These are phyloP conservation scores for Entoloma clypeatum DNA, from an alignment of 1,284 basidiomycete genomes.

Conservation along the genomic window DNA sequence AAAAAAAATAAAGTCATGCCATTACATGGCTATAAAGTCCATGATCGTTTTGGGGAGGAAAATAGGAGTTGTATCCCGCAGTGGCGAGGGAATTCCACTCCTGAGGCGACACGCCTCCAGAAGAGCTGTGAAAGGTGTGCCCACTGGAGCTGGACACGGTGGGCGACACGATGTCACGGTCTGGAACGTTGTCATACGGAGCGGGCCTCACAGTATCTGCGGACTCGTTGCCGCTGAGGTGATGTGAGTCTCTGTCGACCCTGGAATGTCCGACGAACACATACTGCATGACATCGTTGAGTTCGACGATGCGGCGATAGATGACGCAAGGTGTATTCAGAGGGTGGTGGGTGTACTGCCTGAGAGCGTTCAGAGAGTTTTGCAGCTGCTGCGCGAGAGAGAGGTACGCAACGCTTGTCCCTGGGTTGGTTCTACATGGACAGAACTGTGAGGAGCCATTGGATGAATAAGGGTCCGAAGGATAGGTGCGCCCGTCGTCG, in stretches of 20 bases:
- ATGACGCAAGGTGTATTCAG: slow-evolving; percentile 51
- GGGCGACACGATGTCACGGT: slow-evolving; percentile 66
- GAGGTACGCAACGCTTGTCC: slow-evolving; percentile 52
- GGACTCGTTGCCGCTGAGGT: slow-evolving; percentile 42
- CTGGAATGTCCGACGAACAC: slow-evolving; percentile 29
- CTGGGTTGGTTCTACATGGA: slow-evolving; percentile 61
- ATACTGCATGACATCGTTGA: slow-evolving; percentile 65
- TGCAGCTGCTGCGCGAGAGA: slow-evolving; percentile 63
- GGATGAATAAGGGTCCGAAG: slow-evolving; percentile 36
- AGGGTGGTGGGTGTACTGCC: slow-evolving; percentile 59
- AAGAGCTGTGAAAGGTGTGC: slow-evolving; percentile 40
- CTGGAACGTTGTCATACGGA: slow-evolving; percentile 46
- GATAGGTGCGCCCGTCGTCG: slow-evolving; percentile 42
- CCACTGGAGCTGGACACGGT: slow-evolving; percentile 63
- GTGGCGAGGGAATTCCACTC: slow-evolving; percentile 59
- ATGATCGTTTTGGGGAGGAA: slow-evolving; percentile 51
- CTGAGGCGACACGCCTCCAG: slow-evolving; percentile 45
- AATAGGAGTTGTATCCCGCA: slow-evolving; percentile 64
- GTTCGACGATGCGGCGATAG: slow-evolving; percentile 56
- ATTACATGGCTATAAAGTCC: slow-evolving; percentile 52
- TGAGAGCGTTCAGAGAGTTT: slow-evolving; percentile 49
- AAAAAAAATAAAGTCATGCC: slow-evolving; percentile 31
- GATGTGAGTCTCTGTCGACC: slow-evolving; percentile 13
- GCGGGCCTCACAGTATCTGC: slow-evolving; percentile 34
- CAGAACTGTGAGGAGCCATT: slow-evolving; percentile 45